phyloP scores from a whole-genome alignment of 495 filamentous ascomycete genomes.

The Aspergillus funiculosus region DNA sequence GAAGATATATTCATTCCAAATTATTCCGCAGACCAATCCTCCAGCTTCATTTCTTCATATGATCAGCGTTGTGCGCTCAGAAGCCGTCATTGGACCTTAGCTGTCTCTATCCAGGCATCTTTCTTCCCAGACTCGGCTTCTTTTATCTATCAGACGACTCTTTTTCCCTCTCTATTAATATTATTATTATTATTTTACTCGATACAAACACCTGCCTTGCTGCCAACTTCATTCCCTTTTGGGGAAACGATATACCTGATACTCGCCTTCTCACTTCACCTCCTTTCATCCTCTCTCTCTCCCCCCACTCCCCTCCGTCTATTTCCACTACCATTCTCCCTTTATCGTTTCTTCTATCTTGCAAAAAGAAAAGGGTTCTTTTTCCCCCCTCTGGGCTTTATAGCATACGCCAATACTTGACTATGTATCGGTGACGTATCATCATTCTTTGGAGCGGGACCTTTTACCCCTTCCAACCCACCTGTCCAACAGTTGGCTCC shows the following conservation, averaged over 20 bases:
- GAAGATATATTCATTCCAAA: too few relatives aligned
- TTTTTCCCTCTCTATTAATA: conserved; percentile 1
- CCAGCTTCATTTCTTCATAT: conserved; percentile 17
- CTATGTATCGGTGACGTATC: conserved; percentile 29
- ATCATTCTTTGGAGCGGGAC: conserved; percentile 28
- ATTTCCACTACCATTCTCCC: neutral
- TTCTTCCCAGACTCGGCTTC: conserved; percentile 13
- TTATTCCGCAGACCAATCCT: too few relatives aligned
- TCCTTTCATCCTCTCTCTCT: neutral
- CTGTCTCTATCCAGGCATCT: conserved; percentile 14
- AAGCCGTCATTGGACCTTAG: conserved; percentile 14
- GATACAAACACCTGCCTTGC: neutral
- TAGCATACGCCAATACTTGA: conserved; percentile 8
- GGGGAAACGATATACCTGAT: conserved; percentile 1
- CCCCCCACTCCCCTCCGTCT: too few relatives aligned
- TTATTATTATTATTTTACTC: neutral
- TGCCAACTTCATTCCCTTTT: neutral
- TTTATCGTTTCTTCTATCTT: conserved; percentile 4
- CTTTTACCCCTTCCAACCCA: conserved; percentile 19
- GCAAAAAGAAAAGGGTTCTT: neutral
- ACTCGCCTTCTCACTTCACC: neutral
- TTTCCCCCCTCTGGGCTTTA: neutral
- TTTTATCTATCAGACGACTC: conserved; percentile 15
- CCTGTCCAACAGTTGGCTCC: conserved; percentile 10
- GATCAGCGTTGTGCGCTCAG: conserved; percentile 10